Percentiles rank a stretch among this genome's conserved stretches.
These are phyloP conservation scores for Pseudozyma tsukubaensis DNA, from an alignment of 1,284 basidiomycete species.

Conservation along the genomic window DNA sequence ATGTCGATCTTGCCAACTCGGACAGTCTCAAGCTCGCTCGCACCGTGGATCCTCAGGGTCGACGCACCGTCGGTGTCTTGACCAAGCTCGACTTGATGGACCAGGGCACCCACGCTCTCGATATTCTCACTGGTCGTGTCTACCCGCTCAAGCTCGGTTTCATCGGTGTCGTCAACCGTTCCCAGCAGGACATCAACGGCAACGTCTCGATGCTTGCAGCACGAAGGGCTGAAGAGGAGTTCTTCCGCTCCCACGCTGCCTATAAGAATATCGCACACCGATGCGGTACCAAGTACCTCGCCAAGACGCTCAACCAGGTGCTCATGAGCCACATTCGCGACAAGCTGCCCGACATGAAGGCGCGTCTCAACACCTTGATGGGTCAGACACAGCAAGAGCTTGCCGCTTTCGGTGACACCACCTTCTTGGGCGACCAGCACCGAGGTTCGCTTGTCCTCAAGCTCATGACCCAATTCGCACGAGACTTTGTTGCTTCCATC, in stretches of 20 bases:
- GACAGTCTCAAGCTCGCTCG: constrained; percentile 96
- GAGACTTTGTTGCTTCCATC: constrained; percentile 96
- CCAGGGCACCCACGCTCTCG: constrained; percentile 94
- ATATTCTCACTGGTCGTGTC: constrained; percentile 93
- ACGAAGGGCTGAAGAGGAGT: constrained; percentile 85
- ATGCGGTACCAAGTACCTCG: constrained; percentile 94
- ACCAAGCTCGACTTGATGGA: constrained; percentile 99
- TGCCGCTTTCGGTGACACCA: constrained; percentile 92
- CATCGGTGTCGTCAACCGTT: constrained; percentile 96
- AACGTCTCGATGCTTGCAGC: constrained; percentile 89
- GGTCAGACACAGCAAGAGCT: constrained; percentile 98
- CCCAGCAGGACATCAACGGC: constrained; percentile 95
- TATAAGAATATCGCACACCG: constrained; percentile 97
- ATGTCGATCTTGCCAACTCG: constrained; percentile 98
- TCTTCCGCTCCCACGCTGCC: constrained; percentile 88
- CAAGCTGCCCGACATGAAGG: constrained; percentile 99
- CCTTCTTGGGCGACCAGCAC: constrained; percentile 91
- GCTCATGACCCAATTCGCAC: constrained; percentile 98
- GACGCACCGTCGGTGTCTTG: constrained; percentile 93
- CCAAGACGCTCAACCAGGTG: constrained; percentile 93
- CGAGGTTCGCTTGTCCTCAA: constrained; percentile 74
- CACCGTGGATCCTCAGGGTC: constrained; percentile 91
- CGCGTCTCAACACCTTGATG: constrained; percentile 96
- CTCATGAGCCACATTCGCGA: constrained; percentile 98
- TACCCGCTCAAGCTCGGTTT: constrained; percentile 98